A percentile compares a stretch with the other conserved stretches of the same genome.
Evolutionary conservation across 2,329 filamentous ascomycete species (phyloP).

Genomic region (Elsinoe australis): DNA sequence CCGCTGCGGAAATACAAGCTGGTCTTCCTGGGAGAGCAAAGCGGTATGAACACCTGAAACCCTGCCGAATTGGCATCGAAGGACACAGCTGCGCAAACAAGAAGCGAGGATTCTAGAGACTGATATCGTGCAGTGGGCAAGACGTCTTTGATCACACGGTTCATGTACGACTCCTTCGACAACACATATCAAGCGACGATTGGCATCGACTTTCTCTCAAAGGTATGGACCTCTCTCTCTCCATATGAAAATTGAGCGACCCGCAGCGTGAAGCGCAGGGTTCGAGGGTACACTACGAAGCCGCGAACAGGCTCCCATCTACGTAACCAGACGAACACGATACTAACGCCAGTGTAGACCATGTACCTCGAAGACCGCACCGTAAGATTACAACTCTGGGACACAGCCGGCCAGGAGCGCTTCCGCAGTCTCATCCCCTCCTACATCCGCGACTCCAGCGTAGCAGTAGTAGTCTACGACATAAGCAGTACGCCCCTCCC

Average conservation of each 20-base stretch:
- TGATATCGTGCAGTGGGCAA: constrained; percentile 66
- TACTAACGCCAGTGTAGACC: constrained; percentile 50
- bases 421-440: constrained; percentile 96
- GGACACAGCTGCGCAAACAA: too few species aligned
- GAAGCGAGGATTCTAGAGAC: too few species aligned
- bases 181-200: constrained; percentile 99
- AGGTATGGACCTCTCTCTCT: constrained; percentile 51
- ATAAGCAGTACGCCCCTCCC: constrained; percentile 62
- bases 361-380: constrained; percentile 99
- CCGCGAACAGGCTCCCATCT: too few species aligned
- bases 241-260: neutral
- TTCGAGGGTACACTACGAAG: constrained; percentile 11
- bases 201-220: constrained; percentile 97
- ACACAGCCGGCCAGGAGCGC: constrained; percentile 93
- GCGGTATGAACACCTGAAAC: too few species aligned
- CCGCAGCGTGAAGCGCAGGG: neutral
- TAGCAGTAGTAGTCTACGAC: constrained; percentile 97
- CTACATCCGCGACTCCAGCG: constrained; percentile 96
- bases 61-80: too few species aligned
- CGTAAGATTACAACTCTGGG: constrained; percentile 94
- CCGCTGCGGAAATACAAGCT: constrained; percentile 99
- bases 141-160: constrained; percentile 95
- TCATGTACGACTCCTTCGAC: constrained; percentile 99
- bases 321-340: too few species aligned
- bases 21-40: constrained; percentile 97